Percentiles rank a stretch among this genome's conserved stretches.
Conservation (phyloP, 73 alveolate species). For the Paramecium octaurelia region DNA sequence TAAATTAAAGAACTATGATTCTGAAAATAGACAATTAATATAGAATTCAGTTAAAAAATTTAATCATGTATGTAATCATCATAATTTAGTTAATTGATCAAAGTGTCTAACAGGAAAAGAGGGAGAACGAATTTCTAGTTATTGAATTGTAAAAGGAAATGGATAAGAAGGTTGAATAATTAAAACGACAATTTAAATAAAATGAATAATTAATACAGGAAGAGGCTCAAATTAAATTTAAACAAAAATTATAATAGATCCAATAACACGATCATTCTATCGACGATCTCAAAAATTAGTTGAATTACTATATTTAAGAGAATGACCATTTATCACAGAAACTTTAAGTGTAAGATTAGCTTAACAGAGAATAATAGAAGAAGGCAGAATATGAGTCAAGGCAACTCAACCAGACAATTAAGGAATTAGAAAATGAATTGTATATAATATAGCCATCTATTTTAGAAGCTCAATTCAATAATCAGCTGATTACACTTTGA, state of each 20-base stretch:
- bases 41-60: neutral
- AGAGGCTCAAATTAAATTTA: constrained; percentile 1
- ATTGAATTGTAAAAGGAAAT: neutral
- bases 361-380: neutral
- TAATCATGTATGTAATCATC: neutral
- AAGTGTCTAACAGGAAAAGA: neutral
- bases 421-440: constrained; percentile 14
- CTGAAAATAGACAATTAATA: neutral
- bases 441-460: neutral
- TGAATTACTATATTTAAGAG: neutral
- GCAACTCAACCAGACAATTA: neutral
- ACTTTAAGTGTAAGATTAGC: neutral
- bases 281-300: neutral
- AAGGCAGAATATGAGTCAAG: neutral
- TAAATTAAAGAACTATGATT: neutral
- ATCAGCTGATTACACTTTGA: constrained; percentile 44
- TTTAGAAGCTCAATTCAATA: neutral
- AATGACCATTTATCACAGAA: neutral
- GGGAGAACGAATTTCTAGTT: neutral
- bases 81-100: neutral
- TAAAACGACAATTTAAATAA: neutral
- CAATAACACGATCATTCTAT: neutral
- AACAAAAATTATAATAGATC: neutral
- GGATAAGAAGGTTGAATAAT: neutral
- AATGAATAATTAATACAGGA: constrained; percentile 11